phyloP scores from a whole-genome alignment of 2,329 filamentous ascomycete genomes.

The Colletotrichum costaricense region DNA sequence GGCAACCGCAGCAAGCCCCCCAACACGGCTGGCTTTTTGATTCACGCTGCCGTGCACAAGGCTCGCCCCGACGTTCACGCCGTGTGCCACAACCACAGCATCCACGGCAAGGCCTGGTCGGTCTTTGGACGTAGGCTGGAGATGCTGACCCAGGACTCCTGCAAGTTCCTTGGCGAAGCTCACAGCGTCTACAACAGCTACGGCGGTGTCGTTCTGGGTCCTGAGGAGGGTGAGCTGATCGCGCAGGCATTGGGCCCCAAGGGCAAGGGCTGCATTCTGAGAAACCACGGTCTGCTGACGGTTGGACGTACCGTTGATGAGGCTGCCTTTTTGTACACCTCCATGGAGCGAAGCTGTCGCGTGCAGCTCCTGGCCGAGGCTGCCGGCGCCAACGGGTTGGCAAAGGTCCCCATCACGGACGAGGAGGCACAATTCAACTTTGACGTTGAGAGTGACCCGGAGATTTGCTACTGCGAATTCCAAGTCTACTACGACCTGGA shows the following conservation, averaged over 20 bases:
- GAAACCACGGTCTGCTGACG: slow-evolving; percentile 78
- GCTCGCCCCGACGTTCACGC: slow-evolving; percentile 73
- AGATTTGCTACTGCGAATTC: slow-evolving; percentile 38
- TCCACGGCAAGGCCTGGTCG: slow-evolving; percentile 74
- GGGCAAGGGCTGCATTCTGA: slow-evolving; percentile 71
- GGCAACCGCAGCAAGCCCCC: slow-evolving; percentile 69
- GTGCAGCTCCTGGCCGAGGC: slow-evolving; percentile 75
- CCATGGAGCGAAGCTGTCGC: slow-evolving; percentile 74
- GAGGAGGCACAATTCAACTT: slow-evolving; percentile 53
- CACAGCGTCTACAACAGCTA: slow-evolving; percentile 73
- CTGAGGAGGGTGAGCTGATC: slow-evolving; percentile 73
- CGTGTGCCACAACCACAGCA: slow-evolving; percentile 75
- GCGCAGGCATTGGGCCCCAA: slow-evolving; percentile 68
- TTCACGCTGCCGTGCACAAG: slow-evolving; percentile 75
- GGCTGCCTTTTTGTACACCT: slow-evolving; percentile 75
- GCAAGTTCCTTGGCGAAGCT: slow-evolving; percentile 70
- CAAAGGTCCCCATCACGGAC: slow-evolving; percentile 52
- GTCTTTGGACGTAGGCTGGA: slow-evolving; percentile 72
- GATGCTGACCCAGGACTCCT: slow-evolving; percentile 75
- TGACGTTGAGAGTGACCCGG: slow-evolving; percentile 37
- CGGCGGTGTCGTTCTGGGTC: slow-evolving; percentile 63
- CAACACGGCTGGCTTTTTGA: slow-evolving; percentile 77
- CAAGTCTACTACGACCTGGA: slow-evolving; percentile 37
- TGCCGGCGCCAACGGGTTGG: slow-evolving; percentile 42
- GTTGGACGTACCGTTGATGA: slow-evolving; percentile 79